Percentiles rank a stretch among this genome's conserved stretches.
phyloP scores from a whole-genome alignment of 1,284 basidiomycete genomes.

The Moesziomyces parantarcticus region DNA sequence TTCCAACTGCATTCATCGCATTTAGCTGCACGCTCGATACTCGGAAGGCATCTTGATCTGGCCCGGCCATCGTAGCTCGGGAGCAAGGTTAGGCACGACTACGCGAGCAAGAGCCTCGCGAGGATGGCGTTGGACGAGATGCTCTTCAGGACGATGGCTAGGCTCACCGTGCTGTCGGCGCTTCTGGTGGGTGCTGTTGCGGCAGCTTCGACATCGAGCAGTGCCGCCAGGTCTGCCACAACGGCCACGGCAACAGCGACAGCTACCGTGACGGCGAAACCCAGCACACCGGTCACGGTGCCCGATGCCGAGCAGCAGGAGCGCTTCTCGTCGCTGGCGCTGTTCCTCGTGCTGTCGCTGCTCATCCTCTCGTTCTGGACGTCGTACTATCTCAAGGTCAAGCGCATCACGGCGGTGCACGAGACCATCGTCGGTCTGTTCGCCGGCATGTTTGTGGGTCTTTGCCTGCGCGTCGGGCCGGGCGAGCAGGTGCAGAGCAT shows the following conservation, averaged over 20 bases:
- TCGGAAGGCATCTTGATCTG: neutral
- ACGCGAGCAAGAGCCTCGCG: neutral
- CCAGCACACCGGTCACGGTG: conserved; percentile 7
- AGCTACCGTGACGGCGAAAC: neutral
- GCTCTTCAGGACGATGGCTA: conserved; percentile 14
- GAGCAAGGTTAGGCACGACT: neutral
- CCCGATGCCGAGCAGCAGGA: conserved; percentile 64
- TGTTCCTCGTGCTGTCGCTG: conserved; percentile 82
- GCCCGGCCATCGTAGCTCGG: too few relatives aligned
- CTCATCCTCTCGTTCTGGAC: conserved; percentile 94
- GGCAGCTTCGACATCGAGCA: neutral
- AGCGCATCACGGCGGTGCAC: conserved; percentile 92
- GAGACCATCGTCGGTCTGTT: conserved; percentile 96
- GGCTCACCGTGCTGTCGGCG: conserved; percentile 5
- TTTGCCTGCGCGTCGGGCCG: conserved; percentile 87
- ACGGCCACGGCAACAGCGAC: conserved; percentile 5
- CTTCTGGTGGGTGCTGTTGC: conserved; percentile 3
- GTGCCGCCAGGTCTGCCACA: neutral
- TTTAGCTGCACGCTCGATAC: neutral
- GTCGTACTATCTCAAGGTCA: conserved; percentile 97
- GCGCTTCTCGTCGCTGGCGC: conserved; percentile 64
- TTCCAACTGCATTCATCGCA: neutral
- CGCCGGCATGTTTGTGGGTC: conserved; percentile 92
- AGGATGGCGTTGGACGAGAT: neutral
- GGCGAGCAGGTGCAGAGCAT: conserved; percentile 95